Percentiles rank a stretch among this genome's conserved stretches.
These are phyloP conservation scores for Coleophoma cylindrospora DNA, from an alignment of 2,329 filamentous ascomycete species.

Conservation along the genomic window DNA sequence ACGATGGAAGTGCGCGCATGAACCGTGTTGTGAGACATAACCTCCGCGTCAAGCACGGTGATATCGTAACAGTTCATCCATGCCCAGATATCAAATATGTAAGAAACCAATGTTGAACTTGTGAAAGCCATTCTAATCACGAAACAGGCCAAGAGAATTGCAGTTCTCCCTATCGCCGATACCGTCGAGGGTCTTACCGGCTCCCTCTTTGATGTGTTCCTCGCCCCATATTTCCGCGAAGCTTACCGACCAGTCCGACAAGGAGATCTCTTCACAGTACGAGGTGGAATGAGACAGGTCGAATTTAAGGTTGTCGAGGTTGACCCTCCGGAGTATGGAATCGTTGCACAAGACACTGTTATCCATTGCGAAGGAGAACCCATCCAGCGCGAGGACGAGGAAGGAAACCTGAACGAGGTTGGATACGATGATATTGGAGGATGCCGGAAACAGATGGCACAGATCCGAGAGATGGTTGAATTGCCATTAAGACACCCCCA, in stretches of 20 bases:
- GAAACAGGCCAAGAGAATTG: slow-evolving; percentile 89
- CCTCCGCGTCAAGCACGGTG: slow-evolving; percentile 95
- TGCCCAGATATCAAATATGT: slow-evolving; percentile 99
- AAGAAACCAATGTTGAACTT: slow-evolving; percentile 35
- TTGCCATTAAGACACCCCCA: slow-evolving; percentile 93
- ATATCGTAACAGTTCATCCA: slow-evolving; percentile 93
- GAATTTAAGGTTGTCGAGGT: slow-evolving; percentile 99
- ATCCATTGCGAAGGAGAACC: slow-evolving; percentile 98
- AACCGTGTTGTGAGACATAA: slow-evolving; percentile 99
- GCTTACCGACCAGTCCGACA: slow-evolving; percentile 96
- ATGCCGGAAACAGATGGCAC: slow-evolving; percentile 99
- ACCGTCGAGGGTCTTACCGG: slow-evolving; percentile 97
- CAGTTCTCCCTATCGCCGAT: slow-evolving; percentile 95
- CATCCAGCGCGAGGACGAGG: slow-evolving; percentile 97
- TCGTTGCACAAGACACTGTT: slow-evolving; percentile 96
- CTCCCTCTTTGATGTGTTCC: slow-evolving; percentile 97
- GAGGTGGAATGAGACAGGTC: slow-evolving; percentile 97
- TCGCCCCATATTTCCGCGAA: slow-evolving; percentile 98
- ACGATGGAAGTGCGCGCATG: slow-evolving; percentile 94
- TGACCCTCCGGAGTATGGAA: slow-evolving; percentile 96
- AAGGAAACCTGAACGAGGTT: slow-evolving; percentile 98
- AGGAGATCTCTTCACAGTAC: slow-evolving; percentile 95
- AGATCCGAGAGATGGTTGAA: slow-evolving; percentile 98
- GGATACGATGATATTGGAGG: slow-evolving; percentile 99
- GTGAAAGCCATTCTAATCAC: slow-evolving; percentile 15